These are phyloP conservation scores for Xylaria sp. DNA, from an alignment of 2,329 filamentous ascomycete species.

Conservation along the genomic window DNA sequence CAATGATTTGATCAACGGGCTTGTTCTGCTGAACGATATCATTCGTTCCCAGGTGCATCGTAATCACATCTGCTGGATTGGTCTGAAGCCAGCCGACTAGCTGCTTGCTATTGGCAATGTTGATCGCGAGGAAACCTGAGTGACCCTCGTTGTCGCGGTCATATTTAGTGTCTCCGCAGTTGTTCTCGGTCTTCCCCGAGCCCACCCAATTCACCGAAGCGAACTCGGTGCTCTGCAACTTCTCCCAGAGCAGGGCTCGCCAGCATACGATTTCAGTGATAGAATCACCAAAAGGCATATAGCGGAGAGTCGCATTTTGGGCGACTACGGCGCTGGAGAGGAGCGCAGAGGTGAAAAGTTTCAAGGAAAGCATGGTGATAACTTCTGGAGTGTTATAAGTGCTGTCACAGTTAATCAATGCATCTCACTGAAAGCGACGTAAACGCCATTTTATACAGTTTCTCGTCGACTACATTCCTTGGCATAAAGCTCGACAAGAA, in stretches of 20 bases:
- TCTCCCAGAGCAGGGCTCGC: conserved; percentile 56
- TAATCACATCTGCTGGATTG: conserved; percentile 58
- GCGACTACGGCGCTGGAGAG: conserved; percentile 39
- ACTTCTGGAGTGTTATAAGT: neutral
- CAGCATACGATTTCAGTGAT: conserved; percentile 59
- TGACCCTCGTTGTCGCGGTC: conserved; percentile 59
- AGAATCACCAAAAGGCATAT: conserved; percentile 58
- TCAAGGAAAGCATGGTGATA: conserved; percentile 43
- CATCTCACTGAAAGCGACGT: neutral
- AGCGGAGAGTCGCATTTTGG: conserved; percentile 47
- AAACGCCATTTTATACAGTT: conserved; percentile 21
- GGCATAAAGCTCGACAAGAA: neutral
- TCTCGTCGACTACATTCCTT: too few relatives aligned
- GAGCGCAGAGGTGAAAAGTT: conserved; percentile 36
- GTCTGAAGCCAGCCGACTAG: conserved; percentile 56
- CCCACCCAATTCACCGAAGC: conserved; percentile 54
- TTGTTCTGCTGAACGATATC: conserved; percentile 57
- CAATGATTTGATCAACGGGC: conserved; percentile 52
- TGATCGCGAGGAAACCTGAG: conserved; percentile 56
- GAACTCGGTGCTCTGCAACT: conserved; percentile 54
- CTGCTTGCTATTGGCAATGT: conserved; percentile 57
- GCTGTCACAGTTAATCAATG: neutral
- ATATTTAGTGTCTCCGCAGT: conserved; percentile 53
- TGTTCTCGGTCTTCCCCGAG: conserved; percentile 48
- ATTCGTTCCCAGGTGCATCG: conserved; percentile 60